phyloP scores from a whole-genome alignment of 2,329 filamentous ascomycete genomes.

The Diaporthe citriasiana region DNA sequence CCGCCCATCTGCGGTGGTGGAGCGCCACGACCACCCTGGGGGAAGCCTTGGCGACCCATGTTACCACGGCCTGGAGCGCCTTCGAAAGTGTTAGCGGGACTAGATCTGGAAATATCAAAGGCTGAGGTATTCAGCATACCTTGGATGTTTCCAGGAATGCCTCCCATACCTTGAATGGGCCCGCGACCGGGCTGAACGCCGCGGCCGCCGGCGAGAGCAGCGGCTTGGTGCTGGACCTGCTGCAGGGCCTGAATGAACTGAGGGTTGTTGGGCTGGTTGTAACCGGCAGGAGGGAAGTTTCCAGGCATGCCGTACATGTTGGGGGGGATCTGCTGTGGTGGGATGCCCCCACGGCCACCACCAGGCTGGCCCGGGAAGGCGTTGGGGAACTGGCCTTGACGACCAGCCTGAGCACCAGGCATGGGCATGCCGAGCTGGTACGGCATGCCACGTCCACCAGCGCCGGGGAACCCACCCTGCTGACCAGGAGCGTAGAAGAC shows the following conservation, averaged over 20 bases:
- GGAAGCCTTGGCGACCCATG: constrained; percentile 55
- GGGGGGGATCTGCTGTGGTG: constrained; percentile 87
- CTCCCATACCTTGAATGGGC: constrained; percentile 81
- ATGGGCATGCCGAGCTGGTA: constrained; percentile 76
- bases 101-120: constrained; percentile 69
- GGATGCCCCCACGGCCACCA: constrained; percentile 82
- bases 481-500: constrained; percentile 93
- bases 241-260: constrained; percentile 87
- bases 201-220: constrained; percentile 71
- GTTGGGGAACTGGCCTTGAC: constrained; percentile 87
- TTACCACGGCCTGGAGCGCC: constrained; percentile 53
- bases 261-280: constrained; percentile 83
- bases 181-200: constrained; percentile 78
- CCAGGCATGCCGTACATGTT: constrained; percentile 86
- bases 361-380: constrained; percentile 87
- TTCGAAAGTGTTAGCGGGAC: constrained; percentile 67
- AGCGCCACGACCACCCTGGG: constrained; percentile 64
- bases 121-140: constrained; percentile 58
- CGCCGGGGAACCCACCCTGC: constrained; percentile 78
- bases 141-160: constrained; percentile 69
- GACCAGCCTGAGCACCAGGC: constrained; percentile 82
- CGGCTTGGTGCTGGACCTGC: constrained; percentile 74
- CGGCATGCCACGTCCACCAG: constrained; percentile 73
- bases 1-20: constrained; percentile 54
- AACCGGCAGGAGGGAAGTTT: constrained; percentile 84